phyloP scores from a whole-genome alignment of 2,329 filamentous ascomycete genomes.

The Sphaerostilbella broomeana region DNA sequence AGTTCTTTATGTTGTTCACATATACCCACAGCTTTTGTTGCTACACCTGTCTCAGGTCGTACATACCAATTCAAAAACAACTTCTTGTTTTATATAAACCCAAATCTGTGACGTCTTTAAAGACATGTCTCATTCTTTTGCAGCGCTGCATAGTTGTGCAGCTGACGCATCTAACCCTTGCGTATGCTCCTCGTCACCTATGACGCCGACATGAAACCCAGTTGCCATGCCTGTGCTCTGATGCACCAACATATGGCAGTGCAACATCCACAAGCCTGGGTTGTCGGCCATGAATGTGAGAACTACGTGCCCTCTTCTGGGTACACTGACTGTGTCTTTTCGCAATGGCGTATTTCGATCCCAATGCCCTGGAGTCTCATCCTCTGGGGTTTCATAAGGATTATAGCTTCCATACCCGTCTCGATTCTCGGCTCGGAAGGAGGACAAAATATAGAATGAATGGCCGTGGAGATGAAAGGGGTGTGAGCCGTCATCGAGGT shows the following conservation, averaged over 20 bases:
- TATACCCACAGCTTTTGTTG: too few species aligned
- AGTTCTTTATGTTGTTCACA: too few species aligned
- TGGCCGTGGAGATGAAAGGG: constrained; percentile 50
- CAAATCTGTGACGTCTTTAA: too few species aligned
- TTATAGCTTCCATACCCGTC: constrained; percentile 23
- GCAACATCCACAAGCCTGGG: constrained; percentile 23
- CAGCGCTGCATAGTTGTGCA: constrained; percentile 12
- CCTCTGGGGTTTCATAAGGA: constrained; percentile 15
- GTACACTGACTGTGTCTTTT: constrained; percentile 37
- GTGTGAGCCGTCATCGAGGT: constrained; percentile 27
- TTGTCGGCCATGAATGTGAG: constrained; percentile 20
- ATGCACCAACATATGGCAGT: constrained; percentile 25
- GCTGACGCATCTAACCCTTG: constrained; percentile 14
- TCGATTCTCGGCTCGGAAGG: constrained; percentile 16
- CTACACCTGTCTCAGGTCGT: too few species aligned
- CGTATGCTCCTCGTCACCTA: constrained; percentile 16
- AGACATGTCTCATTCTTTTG: background rate
- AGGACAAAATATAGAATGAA: constrained; percentile 39
- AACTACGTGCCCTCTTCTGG: constrained; percentile 21
- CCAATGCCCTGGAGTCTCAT: constrained; percentile 1
- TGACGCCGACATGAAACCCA: constrained; percentile 20
- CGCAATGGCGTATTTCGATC: constrained; percentile 18
- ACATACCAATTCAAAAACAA: too few species aligned
- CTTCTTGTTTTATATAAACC: too few species aligned
- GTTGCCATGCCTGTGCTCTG: constrained; percentile 22